Base-by-base conservation (phyloP, 2,329 filamentous ascomycete species). In the Phialophora tarda region DNA sequence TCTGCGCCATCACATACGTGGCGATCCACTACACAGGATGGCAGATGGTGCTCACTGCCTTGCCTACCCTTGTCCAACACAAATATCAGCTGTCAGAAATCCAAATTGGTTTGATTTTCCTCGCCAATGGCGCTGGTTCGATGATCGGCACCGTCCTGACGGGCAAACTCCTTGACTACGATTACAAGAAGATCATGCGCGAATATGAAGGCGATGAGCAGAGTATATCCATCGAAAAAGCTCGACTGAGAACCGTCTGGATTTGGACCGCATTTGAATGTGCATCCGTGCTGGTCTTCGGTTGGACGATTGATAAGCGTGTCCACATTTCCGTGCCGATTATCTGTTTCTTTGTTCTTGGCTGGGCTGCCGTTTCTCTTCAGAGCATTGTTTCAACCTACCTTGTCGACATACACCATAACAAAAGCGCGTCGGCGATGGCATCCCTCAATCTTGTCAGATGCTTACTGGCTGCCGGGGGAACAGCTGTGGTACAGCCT, bases 41-140 rank as follows among this genome's bases (percentile, higher is more conserved):
- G 82, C 83, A 85, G 63, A 85, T 85, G 82, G 82, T 79, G 69
- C 84, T 85, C 64, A 84, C 84, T 0, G 81, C 80, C 41, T 82
- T 84, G 78, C 83, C 84, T 0, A 79, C 79, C 0, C 76, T 86
- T 0, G 84, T 86, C 69, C 71, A 81, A 38, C 66, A 71, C 0
- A 71, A 69, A 3, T 86, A 86, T 64, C 75, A 75, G 7, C 75
- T 84, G 0, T 73, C 63, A 4, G 80, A 82, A 63, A 79, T 78
- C 3, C 76, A 84, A 50, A 80, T 83, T 14, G 83, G 83, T 0
- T 73, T 85, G 1, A 82, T 82, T 0, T 87, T 85, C 65, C 80
- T 87, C 1, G 82, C 84, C 24, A 85, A 85, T 26, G 85, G 85
- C 0, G 79, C 80, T 0, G 85, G 85, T 0, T 84, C 82, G 21